Percentiles rank a stretch among this genome's conserved stretches.
Conservation (phyloP, 148 eudicot genomes). For the Heliosperma pusillum region DNA sequence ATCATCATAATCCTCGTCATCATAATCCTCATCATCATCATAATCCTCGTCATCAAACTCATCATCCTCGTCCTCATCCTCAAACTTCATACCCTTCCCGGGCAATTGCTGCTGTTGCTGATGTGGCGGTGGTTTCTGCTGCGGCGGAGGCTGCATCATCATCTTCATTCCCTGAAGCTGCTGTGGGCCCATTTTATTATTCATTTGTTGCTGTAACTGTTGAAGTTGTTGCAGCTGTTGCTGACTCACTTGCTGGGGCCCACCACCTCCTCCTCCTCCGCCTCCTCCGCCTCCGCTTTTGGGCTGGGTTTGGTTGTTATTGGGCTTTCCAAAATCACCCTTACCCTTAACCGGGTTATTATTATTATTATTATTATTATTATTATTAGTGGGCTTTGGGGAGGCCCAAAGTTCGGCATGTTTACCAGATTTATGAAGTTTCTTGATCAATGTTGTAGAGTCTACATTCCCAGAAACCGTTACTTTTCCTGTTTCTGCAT, state of each 20-base stretch:
- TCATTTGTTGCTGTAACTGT: conserved; percentile 34
- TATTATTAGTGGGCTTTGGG: conserved; percentile 28
- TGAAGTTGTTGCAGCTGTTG: conserved; percentile 38
- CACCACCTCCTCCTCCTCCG: conserved; percentile 25
- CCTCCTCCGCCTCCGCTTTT: conserved; percentile 33
- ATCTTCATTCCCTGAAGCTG: conserved; percentile 35
- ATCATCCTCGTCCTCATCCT: conserved; percentile 26
- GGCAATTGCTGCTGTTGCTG: background rate
- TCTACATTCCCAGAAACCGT: conserved; percentile 64
- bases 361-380: conserved; percentile 23
- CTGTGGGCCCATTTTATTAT: too few species aligned
- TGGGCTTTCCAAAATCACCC: conserved; percentile 25
- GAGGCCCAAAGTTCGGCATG: conserved; percentile 65
- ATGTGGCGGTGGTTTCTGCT: background rate
- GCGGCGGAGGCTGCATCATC: conserved; percentile 19
- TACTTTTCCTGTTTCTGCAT: conserved; percentile 66
- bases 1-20: conserved; percentile 38
- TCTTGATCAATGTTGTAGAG: conserved; percentile 56
- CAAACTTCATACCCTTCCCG: background rate
- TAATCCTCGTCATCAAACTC: conserved; percentile 30
- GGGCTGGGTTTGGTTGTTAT: conserved; percentile 15
- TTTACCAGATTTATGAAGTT: conserved; percentile 58
- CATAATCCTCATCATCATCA: conserved; percentile 34
- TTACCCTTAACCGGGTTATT: conserved; percentile 22
- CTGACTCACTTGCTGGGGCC: conserved; percentile 21